These are phyloP conservation scores for Begonia fuchsioides DNA, from an alignment of 306 rosid genomes.

Conservation along the genomic window DNA sequence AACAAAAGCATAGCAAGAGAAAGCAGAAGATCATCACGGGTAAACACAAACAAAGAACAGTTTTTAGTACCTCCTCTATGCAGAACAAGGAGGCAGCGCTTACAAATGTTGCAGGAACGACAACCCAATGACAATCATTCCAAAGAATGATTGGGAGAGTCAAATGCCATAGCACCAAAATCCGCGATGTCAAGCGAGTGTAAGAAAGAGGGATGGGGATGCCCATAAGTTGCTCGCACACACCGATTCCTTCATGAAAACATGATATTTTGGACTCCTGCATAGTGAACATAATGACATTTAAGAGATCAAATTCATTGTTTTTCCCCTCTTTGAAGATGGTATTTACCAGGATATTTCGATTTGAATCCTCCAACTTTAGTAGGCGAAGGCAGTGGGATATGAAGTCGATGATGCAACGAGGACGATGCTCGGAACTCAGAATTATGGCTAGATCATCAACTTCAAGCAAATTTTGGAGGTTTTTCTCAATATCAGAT, in stretches of 20 bases:
- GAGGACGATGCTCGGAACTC: conserved; percentile 60
- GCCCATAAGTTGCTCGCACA: conserved; percentile 80
- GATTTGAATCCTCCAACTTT: conserved; percentile 61
- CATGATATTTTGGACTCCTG: conserved; percentile 65
- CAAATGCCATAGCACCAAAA: conserved; percentile 80
- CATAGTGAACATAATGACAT: conserved; percentile 1
- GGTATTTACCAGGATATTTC: conserved; percentile 42
- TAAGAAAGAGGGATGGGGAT: conserved; percentile 84
- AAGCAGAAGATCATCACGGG: too few relatives aligned
- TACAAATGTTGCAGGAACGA: conserved; percentile 80
- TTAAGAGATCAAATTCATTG: too few relatives aligned
- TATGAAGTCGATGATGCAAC: conserved; percentile 68
- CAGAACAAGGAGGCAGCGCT: conserved; percentile 95
- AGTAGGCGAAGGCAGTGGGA: conserved; percentile 49
- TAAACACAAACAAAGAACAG: too few relatives aligned
- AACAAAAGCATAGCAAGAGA: not conserved
- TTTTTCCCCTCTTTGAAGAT: not conserved
- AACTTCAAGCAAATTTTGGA: conserved; percentile 45
- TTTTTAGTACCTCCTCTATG: conserved; percentile 64
- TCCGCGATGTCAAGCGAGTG: conserved; percentile 87
- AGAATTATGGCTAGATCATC: conserved; percentile 51
- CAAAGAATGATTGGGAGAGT: conserved; percentile 88
- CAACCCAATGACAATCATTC: conserved; percentile 95
- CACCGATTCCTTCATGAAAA: conserved; percentile 82
- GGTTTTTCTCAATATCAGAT: conserved; percentile 48